Evolutionary conservation across 2,329 filamentous ascomycete species (phyloP).

Genomic region (Arthroderma sp.): DNA sequence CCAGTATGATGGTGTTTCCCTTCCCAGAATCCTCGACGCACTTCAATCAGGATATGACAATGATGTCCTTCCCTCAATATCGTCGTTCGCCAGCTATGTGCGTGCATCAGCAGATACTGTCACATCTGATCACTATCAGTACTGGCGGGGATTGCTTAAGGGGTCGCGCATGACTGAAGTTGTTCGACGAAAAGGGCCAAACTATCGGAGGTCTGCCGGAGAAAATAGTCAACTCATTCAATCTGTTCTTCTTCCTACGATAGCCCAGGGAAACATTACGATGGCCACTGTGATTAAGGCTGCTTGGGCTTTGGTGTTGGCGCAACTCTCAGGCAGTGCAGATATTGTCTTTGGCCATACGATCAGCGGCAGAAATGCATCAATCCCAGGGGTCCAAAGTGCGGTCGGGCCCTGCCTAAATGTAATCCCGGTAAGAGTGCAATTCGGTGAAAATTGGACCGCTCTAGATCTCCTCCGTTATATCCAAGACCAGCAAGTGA

Average conservation of each 20-base stretch:
- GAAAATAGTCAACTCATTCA: slow-evolving; percentile 24
- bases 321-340: slow-evolving; percentile 37
- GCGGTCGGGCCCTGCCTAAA: slow-evolving; percentile 56
- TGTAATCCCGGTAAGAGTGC: slow-evolving; percentile 51
- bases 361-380: slow-evolving; percentile 50
- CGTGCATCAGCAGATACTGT: slow-evolving; percentile 26
- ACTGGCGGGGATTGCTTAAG: slow-evolving; percentile 48
- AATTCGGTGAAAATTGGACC: slow-evolving; percentile 40
- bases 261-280: slow-evolving; percentile 44
- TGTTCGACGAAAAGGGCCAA: slow-evolving; percentile 20
- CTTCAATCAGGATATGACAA: slow-evolving; percentile 42
- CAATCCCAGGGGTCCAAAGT: slow-evolving; percentile 40
- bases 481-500: slow-evolving; percentile 46
- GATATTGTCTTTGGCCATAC: slow-evolving; percentile 56
- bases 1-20: slow-evolving; percentile 56
- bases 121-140: slow-evolving; percentile 38
- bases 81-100: slow-evolving; percentile 37
- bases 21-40: slow-evolving; percentile 49
- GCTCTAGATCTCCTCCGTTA: slow-evolving; percentile 39
- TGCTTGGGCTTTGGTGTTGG: slow-evolving; percentile 51
- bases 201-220: slow-evolving; percentile 24
- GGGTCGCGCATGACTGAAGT: slow-evolving; percentile 40
- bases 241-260: slow-evolving; percentile 27
- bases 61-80: slow-evolving; percentile 23
- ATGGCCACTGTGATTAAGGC: slow-evolving; percentile 53